Evolutionary conservation across 257 asterid genomes (phyloP).

Genomic region (Gentiana straminea): DNA sequence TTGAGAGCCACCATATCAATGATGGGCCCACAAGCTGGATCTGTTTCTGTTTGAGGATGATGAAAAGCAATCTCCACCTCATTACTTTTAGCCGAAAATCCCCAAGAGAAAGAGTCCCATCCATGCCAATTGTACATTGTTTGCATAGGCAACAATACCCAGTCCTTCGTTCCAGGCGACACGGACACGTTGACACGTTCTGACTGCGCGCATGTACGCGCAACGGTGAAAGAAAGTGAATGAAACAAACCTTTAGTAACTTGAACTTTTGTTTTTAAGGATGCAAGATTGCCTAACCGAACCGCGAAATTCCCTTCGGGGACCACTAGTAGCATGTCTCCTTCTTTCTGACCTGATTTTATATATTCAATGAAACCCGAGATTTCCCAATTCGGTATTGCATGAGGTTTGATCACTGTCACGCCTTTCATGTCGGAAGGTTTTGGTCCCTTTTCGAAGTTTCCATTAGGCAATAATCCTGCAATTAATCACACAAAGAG

Average conservation of each 20-base stretch:
- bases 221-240: slow-evolving; percentile 13
- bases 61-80: slow-evolving; percentile 9
- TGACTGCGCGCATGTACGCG: slow-evolving; percentile 22
- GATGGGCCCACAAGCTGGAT: slow-evolving; percentile 22
- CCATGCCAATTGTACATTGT: slow-evolving; percentile 20
- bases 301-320: slow-evolving; percentile 18
- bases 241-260: slow-evolving; percentile 11
- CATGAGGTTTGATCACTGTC: slow-evolving; percentile 12
- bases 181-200: slow-evolving; percentile 16
- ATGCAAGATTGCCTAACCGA: slow-evolving; percentile 16
- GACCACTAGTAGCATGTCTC: slow-evolving; percentile 20
- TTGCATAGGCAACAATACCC: slow-evolving; percentile 16
- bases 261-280: slow-evolving; percentile 10
- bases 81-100: slow-evolving; percentile 14
- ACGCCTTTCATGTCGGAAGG: slow-evolving; percentile 14
- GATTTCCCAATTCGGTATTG: slow-evolving; percentile 18
- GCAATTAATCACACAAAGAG: background rate
- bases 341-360: slow-evolving; percentile 21
- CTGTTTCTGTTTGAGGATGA: slow-evolving; percentile 17
- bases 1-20: slow-evolving; percentile 22
- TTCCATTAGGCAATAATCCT: slow-evolving; percentile 20
- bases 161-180: slow-evolving; percentile 13
- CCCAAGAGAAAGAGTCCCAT: slow-evolving; percentile 24
- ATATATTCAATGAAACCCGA: slow-evolving; percentile 20
- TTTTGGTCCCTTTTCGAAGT: slow-evolving; percentile 22